Percentiles rank a stretch among this genome's conserved stretches.
phyloP scores from a whole-genome alignment of 2,329 filamentous ascomycete species.

The Davidsoniella eucalypti region DNA sequence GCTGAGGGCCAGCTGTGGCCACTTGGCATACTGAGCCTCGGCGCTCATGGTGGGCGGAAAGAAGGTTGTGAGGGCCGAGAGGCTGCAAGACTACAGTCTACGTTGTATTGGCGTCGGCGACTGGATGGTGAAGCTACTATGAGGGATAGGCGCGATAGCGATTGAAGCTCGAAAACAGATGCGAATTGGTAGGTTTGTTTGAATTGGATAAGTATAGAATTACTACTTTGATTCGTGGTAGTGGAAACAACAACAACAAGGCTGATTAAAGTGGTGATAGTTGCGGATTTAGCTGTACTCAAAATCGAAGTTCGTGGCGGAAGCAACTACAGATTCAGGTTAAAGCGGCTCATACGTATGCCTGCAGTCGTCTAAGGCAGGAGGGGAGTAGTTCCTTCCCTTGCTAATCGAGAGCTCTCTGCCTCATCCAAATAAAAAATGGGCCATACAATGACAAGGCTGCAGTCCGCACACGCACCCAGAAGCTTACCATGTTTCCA shows the following conservation, averaged over 20 bases:
- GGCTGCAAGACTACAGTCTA: too few relatives aligned
- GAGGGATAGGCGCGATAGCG: too few relatives aligned
- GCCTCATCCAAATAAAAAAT: slow-evolving; percentile 2
- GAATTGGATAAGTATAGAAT: too few relatives aligned
- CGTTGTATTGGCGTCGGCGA: too few relatives aligned
- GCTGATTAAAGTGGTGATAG: not conserved
- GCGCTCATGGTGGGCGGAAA: slow-evolving; percentile 44
- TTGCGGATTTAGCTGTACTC: not conserved
- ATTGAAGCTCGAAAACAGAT: too few relatives aligned
- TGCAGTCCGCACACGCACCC: slow-evolving; percentile 12
- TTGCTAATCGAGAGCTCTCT: slow-evolving; percentile 2
- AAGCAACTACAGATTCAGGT: not conserved
- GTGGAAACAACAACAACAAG: not conserved
- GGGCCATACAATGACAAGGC: slow-evolving; percentile 10
- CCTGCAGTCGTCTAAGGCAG: not conserved
- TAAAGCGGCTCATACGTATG: not conserved
- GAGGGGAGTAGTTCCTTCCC: slow-evolving; percentile 10
- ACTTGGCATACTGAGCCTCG: slow-evolving; percentile 75
- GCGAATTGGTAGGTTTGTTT: too few relatives aligned
- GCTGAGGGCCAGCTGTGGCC: slow-evolving; percentile 63
- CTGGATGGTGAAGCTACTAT: not conserved
- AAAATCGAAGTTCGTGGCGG: not conserved
- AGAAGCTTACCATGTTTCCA: not conserved
- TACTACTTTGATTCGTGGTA: too few relatives aligned
- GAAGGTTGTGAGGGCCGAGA: not conserved